phyloP scores from a whole-genome alignment of 371 early-diverging fungal genomes.

The Rhizopus arrhizus region DNA sequence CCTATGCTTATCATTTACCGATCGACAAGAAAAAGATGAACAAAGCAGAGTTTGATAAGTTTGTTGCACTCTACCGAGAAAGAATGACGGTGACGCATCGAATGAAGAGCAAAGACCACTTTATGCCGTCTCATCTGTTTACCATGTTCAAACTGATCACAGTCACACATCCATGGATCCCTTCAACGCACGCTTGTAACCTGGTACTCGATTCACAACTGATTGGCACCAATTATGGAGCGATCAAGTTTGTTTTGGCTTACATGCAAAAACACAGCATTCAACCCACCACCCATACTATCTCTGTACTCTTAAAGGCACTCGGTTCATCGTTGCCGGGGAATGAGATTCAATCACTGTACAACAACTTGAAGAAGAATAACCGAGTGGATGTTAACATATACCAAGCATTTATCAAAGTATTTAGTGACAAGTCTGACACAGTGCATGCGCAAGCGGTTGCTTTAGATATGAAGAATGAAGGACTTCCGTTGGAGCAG shows the following conservation, averaged over 20 bases:
- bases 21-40: not conserved
- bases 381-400: slow-evolving; percentile 18
- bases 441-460: slow-evolving; percentile 18
- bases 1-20: not conserved
- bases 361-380: slow-evolving; percentile 9
- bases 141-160: slow-evolving; percentile 8
- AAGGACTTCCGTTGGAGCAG: slow-evolving; percentile 7
- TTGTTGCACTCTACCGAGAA: not conserved
- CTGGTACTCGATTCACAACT: slow-evolving; percentile 11
- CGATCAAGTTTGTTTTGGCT: slow-evolving; percentile 7
- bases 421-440: slow-evolving; percentile 20
- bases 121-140: slow-evolving; percentile 2
- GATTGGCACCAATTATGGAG: not conserved
- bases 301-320: slow-evolving; percentile 13
- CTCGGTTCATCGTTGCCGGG: slow-evolving; percentile 11
- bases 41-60: not conserved
- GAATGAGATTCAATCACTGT: slow-evolving; percentile 8
- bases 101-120: not conserved
- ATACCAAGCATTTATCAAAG: slow-evolving; percentile 27
- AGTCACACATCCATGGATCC: slow-evolving; percentile 1
- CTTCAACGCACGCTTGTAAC: slow-evolving; percentile 17
- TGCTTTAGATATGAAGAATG: slow-evolving; percentile 18
- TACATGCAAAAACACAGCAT: slow-evolving; percentile 22
- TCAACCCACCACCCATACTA: slow-evolving; percentile 17
- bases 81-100: not conserved